Evolutionary conservation across 2,329 filamentous ascomycete species (phyloP).

Genomic region (Penicillium sp.): DNA sequence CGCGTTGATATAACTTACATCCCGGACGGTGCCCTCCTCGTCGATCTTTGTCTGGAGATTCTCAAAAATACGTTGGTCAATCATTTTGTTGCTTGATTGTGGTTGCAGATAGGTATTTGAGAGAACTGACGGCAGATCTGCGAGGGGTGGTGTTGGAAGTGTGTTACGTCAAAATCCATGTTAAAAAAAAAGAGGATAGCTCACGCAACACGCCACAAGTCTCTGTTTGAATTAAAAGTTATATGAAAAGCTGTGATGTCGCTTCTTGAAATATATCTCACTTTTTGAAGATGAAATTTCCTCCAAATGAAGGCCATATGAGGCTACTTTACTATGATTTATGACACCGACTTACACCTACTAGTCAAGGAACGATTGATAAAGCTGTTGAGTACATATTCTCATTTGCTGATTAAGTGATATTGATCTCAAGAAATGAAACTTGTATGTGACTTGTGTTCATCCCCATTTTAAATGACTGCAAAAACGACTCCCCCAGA

Average conservation of each 20-base stretch:
- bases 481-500: not conserved
- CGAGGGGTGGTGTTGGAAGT: constrained; percentile 5
- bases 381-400: not conserved
- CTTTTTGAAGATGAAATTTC: not conserved
- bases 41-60: constrained; percentile 86
- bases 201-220: not conserved
- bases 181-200: constrained; percentile 1
- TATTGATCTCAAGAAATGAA: not conserved
- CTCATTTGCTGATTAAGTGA: not conserved
- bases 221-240: not conserved
- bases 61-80: constrained; percentile 82
- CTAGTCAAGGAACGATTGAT: not conserved
- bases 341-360: not conserved
- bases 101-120: constrained; percentile 3
- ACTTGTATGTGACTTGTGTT: not conserved
- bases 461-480: not conserved
- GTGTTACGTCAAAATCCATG: constrained; percentile 16
- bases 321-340: not conserved
- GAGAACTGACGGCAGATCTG: constrained; percentile 6
- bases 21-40: constrained; percentile 76
- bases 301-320: not conserved
- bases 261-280: not conserved
- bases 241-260: not conserved
- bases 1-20: constrained; percentile 50
- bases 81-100: constrained; percentile 48